Conservation (phyloP, 768 basidiomycete genomes). For the Russula brevipes region DNA sequence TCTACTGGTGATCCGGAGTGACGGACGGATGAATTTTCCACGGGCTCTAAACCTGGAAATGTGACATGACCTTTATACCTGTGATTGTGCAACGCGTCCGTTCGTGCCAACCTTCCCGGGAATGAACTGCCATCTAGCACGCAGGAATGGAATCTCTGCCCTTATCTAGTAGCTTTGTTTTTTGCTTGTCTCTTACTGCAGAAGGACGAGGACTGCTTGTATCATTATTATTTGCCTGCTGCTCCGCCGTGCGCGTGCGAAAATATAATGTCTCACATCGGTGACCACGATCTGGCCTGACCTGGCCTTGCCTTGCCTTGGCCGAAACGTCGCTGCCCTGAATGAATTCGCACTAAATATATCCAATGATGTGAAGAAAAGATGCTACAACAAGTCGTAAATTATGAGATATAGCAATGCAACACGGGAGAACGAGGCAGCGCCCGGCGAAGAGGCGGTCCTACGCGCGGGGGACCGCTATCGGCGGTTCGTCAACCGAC, state of each 20-base stretch:
- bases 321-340: neutral
- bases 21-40: neutral
- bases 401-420: neutral
- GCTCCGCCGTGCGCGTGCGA: constrained; percentile 12
- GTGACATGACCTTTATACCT: neutral
- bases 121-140: neutral
- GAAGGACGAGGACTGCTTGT: constrained; percentile 22
- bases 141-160: neutral
- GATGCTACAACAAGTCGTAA: neutral
- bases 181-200: constrained; percentile 1
- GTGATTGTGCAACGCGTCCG: neutral
- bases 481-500: constrained; percentile 23
- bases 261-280: constrained; percentile 13
- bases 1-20: constrained; percentile 55
- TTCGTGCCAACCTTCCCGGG: neutral
- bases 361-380: neutral
- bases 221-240: constrained; percentile 23
- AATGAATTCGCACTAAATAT: constrained; percentile 3
- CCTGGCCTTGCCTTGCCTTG: neutral
- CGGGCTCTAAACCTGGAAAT: neutral
- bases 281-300: neutral
- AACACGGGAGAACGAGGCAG: neutral
- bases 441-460: neutral
- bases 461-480: constrained; percentile 30
- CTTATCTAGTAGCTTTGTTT: constrained; percentile 16